Conservation (phyloP, 2,329 filamentous ascomycete species). For the Aspergillus sojae region DNA sequence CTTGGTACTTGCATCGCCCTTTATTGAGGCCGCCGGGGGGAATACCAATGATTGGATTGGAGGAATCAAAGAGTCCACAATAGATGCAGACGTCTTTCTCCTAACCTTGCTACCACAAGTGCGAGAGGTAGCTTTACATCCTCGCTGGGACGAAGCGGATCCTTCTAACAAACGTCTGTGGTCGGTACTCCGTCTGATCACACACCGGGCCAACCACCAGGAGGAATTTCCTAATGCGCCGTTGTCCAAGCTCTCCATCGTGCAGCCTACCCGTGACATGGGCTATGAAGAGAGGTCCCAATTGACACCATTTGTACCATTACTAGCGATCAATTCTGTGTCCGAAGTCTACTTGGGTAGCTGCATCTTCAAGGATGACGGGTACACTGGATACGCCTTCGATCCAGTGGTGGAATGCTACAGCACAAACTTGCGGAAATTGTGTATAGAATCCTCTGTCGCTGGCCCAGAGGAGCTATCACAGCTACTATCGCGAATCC, state of each 20-base stretch:
- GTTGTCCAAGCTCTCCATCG: constrained; percentile 1
- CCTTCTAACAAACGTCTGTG: neutral
- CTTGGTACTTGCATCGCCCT: constrained; percentile 3
- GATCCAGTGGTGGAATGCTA: constrained; percentile 3
- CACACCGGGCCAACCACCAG: constrained; percentile 5
- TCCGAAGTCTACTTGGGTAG: constrained; percentile 2
- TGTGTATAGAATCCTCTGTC: neutral
- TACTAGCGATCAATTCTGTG: constrained; percentile 8
- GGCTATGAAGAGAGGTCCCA: constrained; percentile 5
- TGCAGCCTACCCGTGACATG: neutral
- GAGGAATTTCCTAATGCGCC: constrained; percentile 5
- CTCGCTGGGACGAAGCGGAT: constrained; percentile 1
- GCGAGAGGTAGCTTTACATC: constrained; percentile 1
- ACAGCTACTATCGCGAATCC: constrained; percentile 9
- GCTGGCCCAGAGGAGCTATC: constrained; percentile 7
- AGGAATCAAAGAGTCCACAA: neutral
- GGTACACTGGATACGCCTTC: constrained; percentile 7
- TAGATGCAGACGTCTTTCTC: constrained; percentile 10
- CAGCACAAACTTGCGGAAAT: constrained; percentile 6
- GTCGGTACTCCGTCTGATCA: constrained; percentile 3
- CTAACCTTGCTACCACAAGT: constrained; percentile 7
- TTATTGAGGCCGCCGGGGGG: neutral
- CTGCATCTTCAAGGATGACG: constrained; percentile 10
- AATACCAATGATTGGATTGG: constrained; percentile 5
- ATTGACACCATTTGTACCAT: constrained; percentile 4